These are phyloP conservation scores for Candida quercuum DNA, from an alignment of 805 yeast species.

Conservation along the genomic window DNA sequence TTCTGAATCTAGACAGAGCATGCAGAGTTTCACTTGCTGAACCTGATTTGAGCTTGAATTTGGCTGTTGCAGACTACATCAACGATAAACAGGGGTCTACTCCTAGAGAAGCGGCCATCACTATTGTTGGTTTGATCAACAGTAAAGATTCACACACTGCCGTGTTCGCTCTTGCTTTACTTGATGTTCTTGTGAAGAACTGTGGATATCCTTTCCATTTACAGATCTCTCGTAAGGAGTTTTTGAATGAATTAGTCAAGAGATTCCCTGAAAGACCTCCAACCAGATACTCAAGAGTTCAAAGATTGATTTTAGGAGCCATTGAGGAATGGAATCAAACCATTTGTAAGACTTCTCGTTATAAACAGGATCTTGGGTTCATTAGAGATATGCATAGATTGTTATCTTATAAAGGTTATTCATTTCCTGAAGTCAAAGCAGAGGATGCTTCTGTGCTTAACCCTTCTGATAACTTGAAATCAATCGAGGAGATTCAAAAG, in stretches of 20 bases:
- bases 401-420: slow-evolving; percentile 83
- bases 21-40: slow-evolving; percentile 77
- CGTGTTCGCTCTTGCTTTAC: slow-evolving; percentile 70
- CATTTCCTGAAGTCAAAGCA: slow-evolving; percentile 84
- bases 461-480: slow-evolving; percentile 81
- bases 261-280: slow-evolving; percentile 96
- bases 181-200: slow-evolving; percentile 91
- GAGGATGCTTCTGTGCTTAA: slow-evolving; percentile 92
- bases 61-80: slow-evolving; percentile 90
- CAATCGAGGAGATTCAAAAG: slow-evolving; percentile 83
- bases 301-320: slow-evolving; percentile 78
- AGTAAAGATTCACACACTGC: slow-evolving; percentile 80
- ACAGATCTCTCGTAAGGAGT: slow-evolving; percentile 92
- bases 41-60: slow-evolving; percentile 82
- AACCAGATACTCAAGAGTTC: slow-evolving; percentile 73
- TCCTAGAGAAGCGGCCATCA: slow-evolving; percentile 89
- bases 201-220: slow-evolving; percentile 97
- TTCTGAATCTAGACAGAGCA: slow-evolving; percentile 56
- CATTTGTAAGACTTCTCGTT: slow-evolving; percentile 80
- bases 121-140: slow-evolving; percentile 77
- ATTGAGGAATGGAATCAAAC: slow-evolving; percentile 98
- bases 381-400: slow-evolving; percentile 95
- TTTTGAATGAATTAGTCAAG: slow-evolving; percentile 86
- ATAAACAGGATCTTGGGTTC: slow-evolving; percentile 87
- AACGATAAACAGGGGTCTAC: slow-evolving; percentile 87